Percentiles rank a stretch among this genome's conserved stretches.
Conservation (phyloP, 1,284 basidiomycete genomes). For the Violaceomyces palustris region DNA sequence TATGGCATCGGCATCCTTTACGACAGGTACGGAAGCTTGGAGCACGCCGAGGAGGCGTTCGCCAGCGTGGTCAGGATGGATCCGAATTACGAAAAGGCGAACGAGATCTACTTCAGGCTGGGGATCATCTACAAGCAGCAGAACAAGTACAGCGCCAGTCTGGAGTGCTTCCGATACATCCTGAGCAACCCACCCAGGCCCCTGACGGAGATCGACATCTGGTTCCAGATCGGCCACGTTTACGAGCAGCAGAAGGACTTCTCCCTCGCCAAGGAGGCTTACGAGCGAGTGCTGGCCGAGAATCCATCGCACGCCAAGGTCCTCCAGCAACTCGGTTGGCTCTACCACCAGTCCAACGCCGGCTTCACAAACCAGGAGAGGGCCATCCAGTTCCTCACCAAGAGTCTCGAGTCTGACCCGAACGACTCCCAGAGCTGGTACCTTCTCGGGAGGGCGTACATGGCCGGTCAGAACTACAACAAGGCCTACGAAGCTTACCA, state of each 20-base stretch:
- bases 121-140: constrained; percentile 99
- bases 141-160: constrained; percentile 65
- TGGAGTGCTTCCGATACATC: constrained; percentile 75
- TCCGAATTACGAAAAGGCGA: constrained; percentile 96
- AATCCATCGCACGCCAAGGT: constrained; percentile 95
- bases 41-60: constrained; percentile 98
- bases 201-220: constrained; percentile 93
- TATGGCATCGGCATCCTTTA: constrained; percentile 99
- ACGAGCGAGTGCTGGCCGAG: constrained; percentile 89
- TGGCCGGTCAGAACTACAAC: constrained; percentile 98
- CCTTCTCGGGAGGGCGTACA: constrained; percentile 91
- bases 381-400: constrained; percentile 87
- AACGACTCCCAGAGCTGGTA: constrained; percentile 98
- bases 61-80: constrained; percentile 95
- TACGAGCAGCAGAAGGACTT: constrained; percentile 94
- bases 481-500: constrained; percentile 99
- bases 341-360: constrained; percentile 91
- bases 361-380: constrained; percentile 91
- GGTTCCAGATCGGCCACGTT: constrained; percentile 99
- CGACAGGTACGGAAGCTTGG: constrained; percentile 93
- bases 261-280: constrained; percentile 83
- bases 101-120: constrained; percentile 95
- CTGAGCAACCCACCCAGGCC: constrained; percentile 90
- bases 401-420: constrained; percentile 72
- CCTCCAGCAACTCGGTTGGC: constrained; percentile 93